Base-by-base conservation (phyloP, 352 stramenopile species). In the Blastocystis sp. region DNA sequence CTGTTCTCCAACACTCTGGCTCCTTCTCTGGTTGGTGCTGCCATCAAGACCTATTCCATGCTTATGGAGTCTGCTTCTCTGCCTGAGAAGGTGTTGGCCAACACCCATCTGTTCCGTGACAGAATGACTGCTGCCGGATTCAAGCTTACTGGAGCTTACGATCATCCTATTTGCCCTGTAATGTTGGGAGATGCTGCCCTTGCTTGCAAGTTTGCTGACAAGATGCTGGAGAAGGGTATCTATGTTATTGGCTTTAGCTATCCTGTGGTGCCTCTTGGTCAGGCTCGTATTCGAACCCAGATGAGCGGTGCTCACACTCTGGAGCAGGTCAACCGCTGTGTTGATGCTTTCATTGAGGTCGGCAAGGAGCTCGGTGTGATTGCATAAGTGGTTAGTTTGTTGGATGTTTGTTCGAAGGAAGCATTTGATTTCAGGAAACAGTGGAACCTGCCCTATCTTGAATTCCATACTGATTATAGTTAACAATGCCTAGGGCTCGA, bases 201-300 rank as follows among this genome's bases (percentile, higher is more conserved):
- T 63, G 93, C 94, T n/a, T 92, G 91, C 54, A 90, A 95, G 37
- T 88, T 97, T 52, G 93, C 93, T 7, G 94, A 96, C 75, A 91
- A 94, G 65, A 95, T 97, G 93, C 92, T 97, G 49, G 89, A 95
- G 88, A 89, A 93, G 49, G 93, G 94, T 51, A 96, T 97, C 69
- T 97, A 97, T 90, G 94, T 97, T 63, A 96, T 97, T 73, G 94
- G 94, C 57, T 97, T 97, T 88, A 96, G 92, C 88, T 97, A 94
- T 88, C 94, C 94, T 67, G 94, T 97, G 61, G 94, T 97, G 29
- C 94, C 94, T 7, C 94, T 95, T 89, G 94, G 93, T 87, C 90
- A 95, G 75, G 94, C 94, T 29, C 92, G 94, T 57, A 97, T 97
- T 77, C 92, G 94, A 32, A 93, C 95, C 12, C 94, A 97, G 89